Evolutionary conservation across 768 basidiomycete genomes (phyloP).

Genomic region (Russula sp.): DNA sequence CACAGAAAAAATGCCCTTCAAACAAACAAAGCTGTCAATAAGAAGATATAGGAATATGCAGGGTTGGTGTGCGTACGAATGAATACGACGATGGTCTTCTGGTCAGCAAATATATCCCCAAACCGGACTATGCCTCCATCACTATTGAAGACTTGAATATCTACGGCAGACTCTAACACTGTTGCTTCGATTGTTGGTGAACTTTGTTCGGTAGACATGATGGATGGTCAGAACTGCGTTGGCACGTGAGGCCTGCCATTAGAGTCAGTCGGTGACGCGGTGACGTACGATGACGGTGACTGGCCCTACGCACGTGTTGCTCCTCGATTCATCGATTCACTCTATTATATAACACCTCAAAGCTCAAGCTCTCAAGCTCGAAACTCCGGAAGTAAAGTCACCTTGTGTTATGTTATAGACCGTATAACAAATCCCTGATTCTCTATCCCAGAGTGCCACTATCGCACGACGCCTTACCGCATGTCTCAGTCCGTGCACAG

Average conservation of each 20-base stretch:
- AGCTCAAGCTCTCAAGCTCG: neutral
- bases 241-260: neutral
- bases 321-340: no score
- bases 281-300: no score
- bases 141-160: conserved; percentile 15
- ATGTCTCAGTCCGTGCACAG: conserved; percentile 4
- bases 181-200: conserved; percentile 14
- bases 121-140: conserved; percentile 23
- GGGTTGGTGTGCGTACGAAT: conserved; percentile 18
- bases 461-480: neutral
- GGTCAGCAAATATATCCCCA: conserved; percentile 20
- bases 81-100: conserved; percentile 25
- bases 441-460: neutral
- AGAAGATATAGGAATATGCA: neutral
- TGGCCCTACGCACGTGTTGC: no score
- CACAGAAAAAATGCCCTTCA: conserved; percentile 29
- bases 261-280: no score
- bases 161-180: conserved; percentile 7
- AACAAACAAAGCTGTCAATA: neutral
- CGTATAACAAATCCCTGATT: neutral
- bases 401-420: neutral
- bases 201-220: conserved; percentile 20
- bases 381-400: neutral
- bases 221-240: neutral
- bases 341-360: no score